Evolutionary conservation across 2,329 filamentous ascomycete species (phyloP), one percentile per base, ranked within the genome.

Genomic region (Diaporthe aspalathi): DNA sequence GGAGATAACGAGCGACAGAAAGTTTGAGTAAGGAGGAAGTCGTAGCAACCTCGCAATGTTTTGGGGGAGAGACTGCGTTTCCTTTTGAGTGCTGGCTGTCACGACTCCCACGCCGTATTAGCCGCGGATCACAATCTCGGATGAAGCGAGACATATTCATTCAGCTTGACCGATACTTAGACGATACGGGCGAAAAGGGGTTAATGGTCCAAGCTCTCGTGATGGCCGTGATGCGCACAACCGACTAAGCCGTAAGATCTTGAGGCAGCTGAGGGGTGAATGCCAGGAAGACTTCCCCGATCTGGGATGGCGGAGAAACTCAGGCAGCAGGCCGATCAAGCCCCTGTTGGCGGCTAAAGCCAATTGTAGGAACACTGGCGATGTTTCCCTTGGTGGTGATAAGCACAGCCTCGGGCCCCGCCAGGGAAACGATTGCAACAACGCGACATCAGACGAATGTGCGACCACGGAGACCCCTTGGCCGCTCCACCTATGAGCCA

Each of bases 381-480:
- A 63, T 22, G 57, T 47, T 32, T 20, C 11, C 20, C 29, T 43
- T 49, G 27, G 60, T 63, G 60, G 45, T 63, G 60, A 63, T 47
- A 49, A 49, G 60, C 60, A 63, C 60, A 63, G 60, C 60, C 40
- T 49, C 60, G 35, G 4, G 43, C 43, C 60, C 27, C 5, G 60
- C 11, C 49, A 63, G 60, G 60, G 43, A 63, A 63, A 49, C 43
- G 20, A 49, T 20, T 49, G 60, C 40, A 63, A 63, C 60, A 35
- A 17, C 20, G 35, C 11, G 22, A 49, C 14, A 17, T 63, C 43
- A n/a, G 60, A 63, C 45, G 60, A 49, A 24, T 63, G 43, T 63
- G 60, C 35, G 27, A 63, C 60, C 27, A 63, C 60, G 60, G 60
- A 63, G 60, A 35, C 60, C 60, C 60, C 60, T 63, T 49, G 60